These are phyloP conservation scores for Fusarium luffae DNA, from an alignment of 2,329 filamentous ascomycete species.

Conservation along the genomic window DNA sequence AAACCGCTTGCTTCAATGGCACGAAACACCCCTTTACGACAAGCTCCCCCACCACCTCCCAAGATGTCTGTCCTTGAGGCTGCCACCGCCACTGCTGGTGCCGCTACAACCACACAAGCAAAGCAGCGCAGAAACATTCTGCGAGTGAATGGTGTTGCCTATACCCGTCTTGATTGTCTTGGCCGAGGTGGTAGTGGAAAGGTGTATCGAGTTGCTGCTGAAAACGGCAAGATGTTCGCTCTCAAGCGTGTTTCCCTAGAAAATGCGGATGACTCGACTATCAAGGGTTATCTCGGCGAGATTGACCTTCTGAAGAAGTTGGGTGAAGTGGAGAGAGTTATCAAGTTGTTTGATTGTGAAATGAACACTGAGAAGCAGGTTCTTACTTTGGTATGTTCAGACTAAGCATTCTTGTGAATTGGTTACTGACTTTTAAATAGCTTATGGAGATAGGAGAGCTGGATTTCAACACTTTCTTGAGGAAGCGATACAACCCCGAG, in stretches of 20 bases:
- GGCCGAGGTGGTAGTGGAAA: conserved; percentile 93
- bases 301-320: conserved; percentile 90
- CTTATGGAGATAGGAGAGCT: conserved; percentile 98
- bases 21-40: conserved; percentile 78
- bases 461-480: conserved; percentile 88
- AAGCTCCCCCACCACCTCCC: conserved; percentile 84
- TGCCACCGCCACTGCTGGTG: conserved; percentile 84
- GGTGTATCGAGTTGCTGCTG: conserved; percentile 95
- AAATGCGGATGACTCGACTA: conserved; percentile 84
- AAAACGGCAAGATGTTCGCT: conserved; percentile 95
- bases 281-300: conserved; percentile 92
- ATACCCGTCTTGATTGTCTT: conserved; percentile 89
- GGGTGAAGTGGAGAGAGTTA: conserved; percentile 86
- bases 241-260: conserved; percentile 93
- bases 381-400: conserved; percentile 78
- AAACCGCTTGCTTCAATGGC: conserved; percentile 65
- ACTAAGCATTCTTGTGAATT: background rate
- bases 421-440: conserved; percentile 55
- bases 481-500: conserved; percentile 75
- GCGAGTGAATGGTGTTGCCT: conserved; percentile 89
- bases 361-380: conserved; percentile 91
- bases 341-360: conserved; percentile 91
- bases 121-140: conserved; percentile 85
- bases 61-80: conserved; percentile 98
- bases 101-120: conserved; percentile 77